Base-by-base conservation (phyloP, 176 grass and related monocot genomes). In the Carex scoparia region DNA sequence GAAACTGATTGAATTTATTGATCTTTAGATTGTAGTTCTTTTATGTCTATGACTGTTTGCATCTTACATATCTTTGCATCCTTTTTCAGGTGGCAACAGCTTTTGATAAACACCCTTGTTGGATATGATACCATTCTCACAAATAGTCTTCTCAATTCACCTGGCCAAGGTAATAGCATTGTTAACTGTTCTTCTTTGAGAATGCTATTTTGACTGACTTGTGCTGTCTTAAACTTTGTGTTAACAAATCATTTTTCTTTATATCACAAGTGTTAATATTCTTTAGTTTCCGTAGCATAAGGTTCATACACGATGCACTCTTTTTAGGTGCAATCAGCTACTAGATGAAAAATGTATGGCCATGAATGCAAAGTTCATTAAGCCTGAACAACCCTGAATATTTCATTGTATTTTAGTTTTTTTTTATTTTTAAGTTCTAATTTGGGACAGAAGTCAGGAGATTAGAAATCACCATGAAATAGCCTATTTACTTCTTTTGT, bases 61-160 rank as follows among this genome's bases (percentile, higher is more conserved):
- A 76, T 76, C 48, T 76, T 76, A 76, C 11, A 7, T 49, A 0
- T 12, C 54, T 51, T 7, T 81, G 59, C 2, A 48, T 63, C 9
- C 12, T 44, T 76, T 94, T 90, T 83, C 84, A 99, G 96, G 88
- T 99, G 96, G 96, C 96, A 99, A 82, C 96, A 94, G 56, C 96
- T 99, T 89, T 79, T 99, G 79, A 95, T 99, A 87, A 99, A 99
- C 88, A 89, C 84, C 79, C 87, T 99, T 85, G 96, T 99, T 91
- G 96, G 96, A 27, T 95, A 99, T 88, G 96, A 99, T 88, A 99
- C 96, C 74, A 99, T 99, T 85, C 93, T 99, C 86, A 95, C 88
- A 70, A 99, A 99, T 83, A 99, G 93, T 84, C 92, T 99, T 80
- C 85, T 95, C 80, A 99, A 86, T 84, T 95, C 88, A 82, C 96